Base-by-base conservation (phyloP, 139 green algal genomes). In the Axilococcus clingmanii region DNA sequence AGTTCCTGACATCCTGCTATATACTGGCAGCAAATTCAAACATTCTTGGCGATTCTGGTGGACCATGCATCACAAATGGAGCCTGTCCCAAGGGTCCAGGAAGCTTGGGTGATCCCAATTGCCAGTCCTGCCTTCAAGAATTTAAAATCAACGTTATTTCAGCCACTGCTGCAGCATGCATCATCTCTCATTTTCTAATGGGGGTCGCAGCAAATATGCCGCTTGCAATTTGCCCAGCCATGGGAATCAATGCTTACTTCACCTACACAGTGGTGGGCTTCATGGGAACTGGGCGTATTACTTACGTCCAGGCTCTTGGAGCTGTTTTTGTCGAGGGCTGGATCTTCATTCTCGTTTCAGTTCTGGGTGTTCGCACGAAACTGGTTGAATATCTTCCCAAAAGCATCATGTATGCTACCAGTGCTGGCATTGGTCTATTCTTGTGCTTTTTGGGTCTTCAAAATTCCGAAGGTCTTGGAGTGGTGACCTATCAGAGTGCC, bases 361-460 rank as follows among this genome's bases (percentile, higher is more conserved):
- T 84, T n/a, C 59, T 71, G 2, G 82, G 82, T 19, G 28, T 86
- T 32, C 54, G 83, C 12, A 32, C 29, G 35, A 53, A 61, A 19
- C 32, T 89, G 5, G 74, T 81, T 14, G 50, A 71, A 33, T 44
- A 81, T 23, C 69, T 92, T 27, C 82, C 82, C 14, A 75, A 69
- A 47, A 66, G 65, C 55, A 64, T 86, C 49, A 74, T 80, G 68
- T 64, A 84, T 5, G 61, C 78, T 23, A 85, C 77, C 2, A 68
- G 67, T 7, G 78, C 72, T 4, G 83, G 83, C 56, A 90, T 90
- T 41, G 78, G 79, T 44, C 51, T 73, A 17, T 90, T 87, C 63
- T 70, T 85, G 24, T 61, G 68, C 7, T 72, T 78, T 63, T 83
- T 92, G 12, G 84, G 78, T 19, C 61, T 90, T 60, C 77, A 88